Base-by-base conservation (phyloP, 352 stramenopile species). In the Globisporangium heterothallicum region DNA sequence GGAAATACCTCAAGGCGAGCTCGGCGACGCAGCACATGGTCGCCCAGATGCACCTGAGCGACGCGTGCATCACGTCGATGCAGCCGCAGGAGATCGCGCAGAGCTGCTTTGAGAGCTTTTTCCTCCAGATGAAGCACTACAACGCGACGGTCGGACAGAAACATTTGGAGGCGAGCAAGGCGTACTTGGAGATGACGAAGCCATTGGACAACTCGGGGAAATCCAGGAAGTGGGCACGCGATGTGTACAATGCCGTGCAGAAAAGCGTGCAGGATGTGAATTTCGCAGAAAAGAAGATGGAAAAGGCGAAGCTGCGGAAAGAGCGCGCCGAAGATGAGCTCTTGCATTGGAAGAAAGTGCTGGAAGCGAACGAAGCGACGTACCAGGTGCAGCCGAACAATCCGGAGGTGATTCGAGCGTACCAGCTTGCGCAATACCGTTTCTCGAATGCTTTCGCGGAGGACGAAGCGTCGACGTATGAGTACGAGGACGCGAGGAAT, bases 1-100 rank as follows among this genome's bases (percentile, higher is more conserved):
- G 78, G 60, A 91, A 91, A 64, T 93, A 93, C 62, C 64, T 93
- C 18, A 88, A 88, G 55, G 74, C 80, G 42, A 82, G 70, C 52
- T 84, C 78, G 2, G 63, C 66, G 24, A 88, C 83, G 54, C 80
- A 93, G 71, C 74, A 86, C 35, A 78, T 88, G 57, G 80, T 90
- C 34, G 78, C 80, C 49, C 78, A 91, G 59, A 84, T 82, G 49
- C 82, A 89, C 55, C 61, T 93, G 34, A 88, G 74, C 47, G 79
- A 91, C 63, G 78, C 79, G 29, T 88, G 78, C 61, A 63, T 93
- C 36, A 60, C 74, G 18, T 58, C 75, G n/a, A 74, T 90, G 60
- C 78, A 88, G 57, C 78, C 83, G 29, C 78, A 92, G 53, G 83
- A 93, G 43, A 80, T 91, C 42, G 71, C 78, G 24, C 80, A 90